Base-by-base conservation (phyloP, 1,139 yeast genomes). In the Torulaspora globosa region DNA sequence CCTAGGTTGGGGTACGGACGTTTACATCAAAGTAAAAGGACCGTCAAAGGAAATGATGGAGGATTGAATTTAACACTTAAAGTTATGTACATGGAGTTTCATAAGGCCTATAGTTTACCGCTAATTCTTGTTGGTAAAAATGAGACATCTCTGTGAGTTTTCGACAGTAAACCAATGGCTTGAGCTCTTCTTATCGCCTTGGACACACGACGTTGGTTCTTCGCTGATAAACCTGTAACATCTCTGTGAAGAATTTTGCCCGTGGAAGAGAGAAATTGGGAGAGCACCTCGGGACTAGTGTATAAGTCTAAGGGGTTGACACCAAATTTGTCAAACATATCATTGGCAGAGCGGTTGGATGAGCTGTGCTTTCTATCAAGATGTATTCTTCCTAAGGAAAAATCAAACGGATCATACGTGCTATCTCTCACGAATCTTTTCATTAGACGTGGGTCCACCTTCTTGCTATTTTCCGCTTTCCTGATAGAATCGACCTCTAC, bases 1-100 rank as follows among this genome's bases (percentile, higher is more conserved):
- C 52, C 77, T 79, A 65, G 96, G 96, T 1, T 80, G 87, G 80
- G 98, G 98, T 7, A 81, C 87, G 0, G 86, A 80, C 55, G 84
- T 79, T n/a, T 81, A 82, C 55, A 68, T 81, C 23, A 77, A 75
- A 43, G 60, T 81, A 47, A 65, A 56, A 19, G 66, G 67, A 3
- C 66, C 66, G 3, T 37, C 56, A 3, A 46, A 51, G 21, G 47
- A 49, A 8, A 45, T 50, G 45, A 47, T 58, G 30, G 44, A 43
- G 23, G 12, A 31, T n/a, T 14, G 34, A 36, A 30, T 18, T 26
- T 36, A 37, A 15, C 21, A 26, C 16, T 32, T 27, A n/a, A 36
- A 19, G 11, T n/a, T 43, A 44, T 30, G 35, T 44, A 44, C 41
- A 38, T 16, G 37, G 23, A 21, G 12, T 18, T 40, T 18, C n/a